These are phyloP conservation scores for Misopates orontium DNA, from an alignment of 257 asterid genomes.

Conservation along the genomic window DNA sequence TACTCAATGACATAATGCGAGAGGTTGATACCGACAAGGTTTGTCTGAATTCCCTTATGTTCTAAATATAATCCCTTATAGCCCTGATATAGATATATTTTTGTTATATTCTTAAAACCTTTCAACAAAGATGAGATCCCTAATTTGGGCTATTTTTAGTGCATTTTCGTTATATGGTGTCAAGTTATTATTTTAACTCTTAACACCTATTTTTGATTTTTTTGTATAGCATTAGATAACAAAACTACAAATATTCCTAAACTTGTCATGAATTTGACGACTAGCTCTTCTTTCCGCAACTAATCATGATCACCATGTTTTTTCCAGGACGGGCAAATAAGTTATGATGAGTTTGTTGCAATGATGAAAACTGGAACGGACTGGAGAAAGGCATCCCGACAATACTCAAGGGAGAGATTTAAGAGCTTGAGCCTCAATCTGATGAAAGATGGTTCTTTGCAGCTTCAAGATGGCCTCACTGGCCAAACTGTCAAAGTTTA, in stretches of 20 bases:
- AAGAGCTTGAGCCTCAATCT: slow-evolving; percentile 86
- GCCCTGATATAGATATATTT: too few species aligned
- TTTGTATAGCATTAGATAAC: too few species aligned
- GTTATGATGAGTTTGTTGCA: slow-evolving; percentile 84
- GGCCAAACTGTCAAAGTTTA: slow-evolving; percentile 70
- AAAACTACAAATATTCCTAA: too few species aligned
- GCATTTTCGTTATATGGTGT: too few species aligned
- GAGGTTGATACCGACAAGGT: slow-evolving; percentile 97
- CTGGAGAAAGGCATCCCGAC: slow-evolving; percentile 95
- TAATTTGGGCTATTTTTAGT: too few species aligned
- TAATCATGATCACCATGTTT: slow-evolving; percentile 11
- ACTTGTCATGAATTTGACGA: too few species aligned
- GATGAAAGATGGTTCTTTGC: slow-evolving; percentile 87
- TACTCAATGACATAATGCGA: slow-evolving; percentile 66
- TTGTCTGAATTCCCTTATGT: slow-evolving; percentile 11
- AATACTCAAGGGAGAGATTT: slow-evolving; percentile 88
- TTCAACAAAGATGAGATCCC: too few species aligned
- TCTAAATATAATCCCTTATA: too few species aligned
- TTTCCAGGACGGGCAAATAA: slow-evolving; percentile 74
- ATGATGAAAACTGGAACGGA: slow-evolving; percentile 94
- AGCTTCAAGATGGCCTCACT: slow-evolving; percentile 75
- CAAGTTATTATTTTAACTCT: too few species aligned
- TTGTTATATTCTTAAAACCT: slow-evolving; percentile 5
- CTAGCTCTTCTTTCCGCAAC: neutral
- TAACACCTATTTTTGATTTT: too few species aligned